Percentiles rank a stretch among this genome's conserved stretches.
phyloP scores from a whole-genome alignment of 2,329 filamentous ascomycete species.

The Botrytis aclada region DNA sequence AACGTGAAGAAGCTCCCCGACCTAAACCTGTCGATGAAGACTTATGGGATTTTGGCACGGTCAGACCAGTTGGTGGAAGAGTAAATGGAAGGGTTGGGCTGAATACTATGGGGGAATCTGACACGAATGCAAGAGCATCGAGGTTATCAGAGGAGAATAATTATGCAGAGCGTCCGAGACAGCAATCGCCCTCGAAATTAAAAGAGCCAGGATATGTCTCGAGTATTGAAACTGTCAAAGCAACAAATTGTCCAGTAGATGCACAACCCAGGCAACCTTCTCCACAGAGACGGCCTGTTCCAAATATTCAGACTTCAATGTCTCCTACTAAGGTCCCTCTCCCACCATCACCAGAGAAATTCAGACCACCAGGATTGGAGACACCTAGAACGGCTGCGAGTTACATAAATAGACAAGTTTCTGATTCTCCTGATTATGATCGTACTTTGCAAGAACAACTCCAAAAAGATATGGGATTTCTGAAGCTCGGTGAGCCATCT shows the following conservation, averaged over 20 bases:
- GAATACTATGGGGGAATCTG: slow-evolving; percentile 74
- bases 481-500: slow-evolving; percentile 46
- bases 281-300: slow-evolving; percentile 57
- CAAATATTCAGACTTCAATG: slow-evolving; percentile 31
- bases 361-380: slow-evolving; percentile 40
- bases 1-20: slow-evolving; percentile 44
- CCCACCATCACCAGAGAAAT: slow-evolving; percentile 56
- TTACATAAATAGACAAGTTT: slow-evolving; percentile 41
- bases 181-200: slow-evolving; percentile 52
- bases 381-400: slow-evolving; percentile 51
- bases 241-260: slow-evolving; percentile 41
- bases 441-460: slow-evolving; percentile 59
- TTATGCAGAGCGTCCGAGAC: slow-evolving; percentile 52
- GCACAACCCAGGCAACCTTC: slow-evolving; percentile 56
- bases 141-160: slow-evolving; percentile 50
- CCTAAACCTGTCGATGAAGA: slow-evolving; percentile 67
- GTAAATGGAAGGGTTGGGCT: slow-evolving; percentile 60
- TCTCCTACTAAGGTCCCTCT: slow-evolving; percentile 61
- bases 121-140: slow-evolving; percentile 69
- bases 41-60: slow-evolving; percentile 97
- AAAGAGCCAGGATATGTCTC: slow-evolving; percentile 40
- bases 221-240: slow-evolving; percentile 53
- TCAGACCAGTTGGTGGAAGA: slow-evolving; percentile 71
- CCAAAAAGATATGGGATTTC: slow-evolving; percentile 58
- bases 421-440: slow-evolving; percentile 59